A percentile compares a stretch with the other conserved stretches of the same genome.
Conservation (phyloP, 495 filamentous ascomycete species). For the Barbatosphaeria neglecta region DNA sequence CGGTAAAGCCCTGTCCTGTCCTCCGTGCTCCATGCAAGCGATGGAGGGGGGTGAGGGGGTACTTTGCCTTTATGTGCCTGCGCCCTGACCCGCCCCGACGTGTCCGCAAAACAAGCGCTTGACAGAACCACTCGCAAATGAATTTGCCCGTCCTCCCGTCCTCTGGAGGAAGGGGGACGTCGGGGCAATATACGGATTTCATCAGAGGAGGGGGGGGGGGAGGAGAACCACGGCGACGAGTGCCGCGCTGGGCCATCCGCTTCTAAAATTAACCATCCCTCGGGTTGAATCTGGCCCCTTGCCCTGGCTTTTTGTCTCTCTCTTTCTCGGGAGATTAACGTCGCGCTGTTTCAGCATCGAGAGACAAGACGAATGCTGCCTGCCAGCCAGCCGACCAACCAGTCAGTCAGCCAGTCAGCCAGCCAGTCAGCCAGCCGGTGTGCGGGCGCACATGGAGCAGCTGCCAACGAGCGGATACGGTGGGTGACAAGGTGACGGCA, state of each 20-base stretch:
- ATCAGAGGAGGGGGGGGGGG: background rate
- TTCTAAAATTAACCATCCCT: conserved; percentile 1
- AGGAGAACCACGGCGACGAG: no score
- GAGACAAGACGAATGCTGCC: background rate
- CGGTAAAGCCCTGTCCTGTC: background rate
- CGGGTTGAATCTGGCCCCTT: background rate
- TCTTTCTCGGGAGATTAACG: background rate
- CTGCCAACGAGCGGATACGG: no score
- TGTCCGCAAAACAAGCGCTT: background rate
- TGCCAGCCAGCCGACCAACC: no score
- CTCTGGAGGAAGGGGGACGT: background rate
- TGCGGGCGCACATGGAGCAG: no score
- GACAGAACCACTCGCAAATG: background rate
- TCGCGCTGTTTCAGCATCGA: background rate
- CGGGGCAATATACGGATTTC: background rate
- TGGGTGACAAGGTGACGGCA: no score
- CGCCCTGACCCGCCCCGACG: background rate
- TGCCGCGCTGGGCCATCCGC: background rate
- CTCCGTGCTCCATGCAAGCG: no score
- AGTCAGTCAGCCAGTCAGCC: no score
- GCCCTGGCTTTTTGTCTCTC: background rate
- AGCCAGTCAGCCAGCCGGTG: no score
- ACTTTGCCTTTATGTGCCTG: no score
- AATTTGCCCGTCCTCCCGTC: background rate
- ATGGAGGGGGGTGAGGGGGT: no score